Base-by-base conservation (phyloP, 2,329 filamentous ascomycete genomes). In the Ambrosiella beaveri region DNA sequence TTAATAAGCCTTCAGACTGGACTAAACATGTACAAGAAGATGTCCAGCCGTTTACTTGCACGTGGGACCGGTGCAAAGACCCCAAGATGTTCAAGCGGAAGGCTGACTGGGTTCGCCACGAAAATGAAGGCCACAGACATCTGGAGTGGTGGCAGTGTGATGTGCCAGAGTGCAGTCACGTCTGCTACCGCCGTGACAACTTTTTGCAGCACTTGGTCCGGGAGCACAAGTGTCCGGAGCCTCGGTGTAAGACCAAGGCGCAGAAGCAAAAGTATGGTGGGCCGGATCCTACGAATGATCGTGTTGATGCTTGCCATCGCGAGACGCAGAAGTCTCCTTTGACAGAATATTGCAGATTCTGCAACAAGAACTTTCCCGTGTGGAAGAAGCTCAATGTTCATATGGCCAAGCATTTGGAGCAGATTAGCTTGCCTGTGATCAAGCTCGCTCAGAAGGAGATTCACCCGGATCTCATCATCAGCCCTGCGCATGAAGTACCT, bases 371-470 rank as follows among this genome's bases (percentile, higher is more conserved):
- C 11, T 90, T 88, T 68, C 81, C 79, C 39, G 87, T 81, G 44
- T 95, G 88, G 88, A 95, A 95, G 75, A 94, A 94, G 71, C 73
- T 95, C 61, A 94, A 87, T 0, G 88, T 93, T n/a, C 90, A 95
- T 70, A 71, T 95, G 67, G 88, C 88, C 54, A 91, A 91, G 69
- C 90, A 96, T 68, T 93, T 96, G 88, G 88, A 95, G 69, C 82
- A 88, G 63, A 86, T 95, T 66, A 87, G 86, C 65, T 78, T 95
- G 66, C 89, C 90, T 0, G 80, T 95, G 38, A 73, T 95, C 58
- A 71, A 73, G 13, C 73, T 84, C 2, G 79, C 83, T 2, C 74
- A 74, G 4, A 74, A 70, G 61, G 72, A 75, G 53, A 70, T 84
- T 15, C 73, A 77, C 27, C 74, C 75, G 7, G 80, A 85, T 63